Evolutionary conservation across 2,329 filamentous ascomycete genomes (phyloP).

Genomic region (Penicillium glabrum): DNA sequence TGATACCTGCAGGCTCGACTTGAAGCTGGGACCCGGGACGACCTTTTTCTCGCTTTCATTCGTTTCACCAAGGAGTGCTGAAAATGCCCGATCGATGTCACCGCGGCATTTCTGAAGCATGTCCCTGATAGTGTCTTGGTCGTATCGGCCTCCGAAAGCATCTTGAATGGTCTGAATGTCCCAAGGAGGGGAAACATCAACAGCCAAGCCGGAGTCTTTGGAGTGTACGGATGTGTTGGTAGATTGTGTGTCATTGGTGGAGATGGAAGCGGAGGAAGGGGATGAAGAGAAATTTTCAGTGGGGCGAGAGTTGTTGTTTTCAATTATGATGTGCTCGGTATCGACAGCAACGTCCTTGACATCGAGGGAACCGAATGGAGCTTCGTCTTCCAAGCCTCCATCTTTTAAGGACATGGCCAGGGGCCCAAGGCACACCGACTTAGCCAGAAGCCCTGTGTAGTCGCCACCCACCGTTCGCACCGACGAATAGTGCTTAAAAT

Average conservation of each 20-base stretch:
- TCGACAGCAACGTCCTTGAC: background rate
- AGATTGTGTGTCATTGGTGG: constrained; percentile 12
- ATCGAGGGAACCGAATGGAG: background rate
- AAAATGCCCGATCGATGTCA: constrained; percentile 55
- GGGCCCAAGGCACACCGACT: constrained; percentile 37
- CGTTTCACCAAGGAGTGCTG: constrained; percentile 52
- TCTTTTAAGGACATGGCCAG: constrained; percentile 17
- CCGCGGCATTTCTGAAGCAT: constrained; percentile 55
- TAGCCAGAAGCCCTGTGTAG: constrained; percentile 54
- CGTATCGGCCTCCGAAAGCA: constrained; percentile 52
- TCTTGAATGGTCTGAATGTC: constrained; percentile 56
- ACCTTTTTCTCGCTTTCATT: constrained; percentile 22
- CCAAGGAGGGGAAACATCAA: constrained; percentile 52
- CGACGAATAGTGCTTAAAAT: constrained; percentile 67
- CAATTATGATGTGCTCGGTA: background rate
- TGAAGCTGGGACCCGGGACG: constrained; percentile 26
- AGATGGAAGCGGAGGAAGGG: background rate
- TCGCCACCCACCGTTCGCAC: constrained; percentile 62
- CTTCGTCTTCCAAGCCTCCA: background rate
- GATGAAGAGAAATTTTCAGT: background rate
- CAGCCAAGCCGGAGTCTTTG: constrained; percentile 20
- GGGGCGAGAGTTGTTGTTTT: background rate
- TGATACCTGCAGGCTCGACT: constrained; percentile 37
- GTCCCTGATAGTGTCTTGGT: constrained; percentile 52
- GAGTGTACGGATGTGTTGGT: constrained; percentile 4